Conservation (phyloP, 495 filamentous ascomycete species). For the Neurospora sp. region DNA sequence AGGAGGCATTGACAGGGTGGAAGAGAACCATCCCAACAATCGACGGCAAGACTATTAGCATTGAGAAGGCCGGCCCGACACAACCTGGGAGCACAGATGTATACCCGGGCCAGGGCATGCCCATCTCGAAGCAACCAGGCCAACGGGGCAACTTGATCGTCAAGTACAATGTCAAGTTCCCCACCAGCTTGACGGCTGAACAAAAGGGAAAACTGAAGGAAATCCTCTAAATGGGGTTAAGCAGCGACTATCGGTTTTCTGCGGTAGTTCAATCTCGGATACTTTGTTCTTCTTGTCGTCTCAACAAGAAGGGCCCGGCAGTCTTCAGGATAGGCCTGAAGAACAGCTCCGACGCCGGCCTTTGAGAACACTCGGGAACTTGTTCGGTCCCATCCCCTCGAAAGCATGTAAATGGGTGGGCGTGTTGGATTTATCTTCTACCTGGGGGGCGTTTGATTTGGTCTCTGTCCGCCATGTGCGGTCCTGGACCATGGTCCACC, state of each 20-base stretch:
- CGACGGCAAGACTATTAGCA: conserved; percentile 70
- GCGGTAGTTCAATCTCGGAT: background rate
- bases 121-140: conserved; percentile 74
- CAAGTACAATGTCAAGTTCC: conserved; percentile 87
- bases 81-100: conserved; percentile 67
- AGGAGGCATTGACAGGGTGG: conserved; percentile 96
- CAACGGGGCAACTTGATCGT: conserved; percentile 82
- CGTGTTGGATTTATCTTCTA: background rate
- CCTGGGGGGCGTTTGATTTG: background rate
- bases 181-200: conserved; percentile 54
- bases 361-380: background rate
- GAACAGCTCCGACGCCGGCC: background rate
- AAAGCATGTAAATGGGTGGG: background rate
- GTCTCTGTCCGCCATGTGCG: background rate
- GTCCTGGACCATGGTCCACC: background rate
- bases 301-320: background rate
- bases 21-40: conserved; percentile 84
- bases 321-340: background rate
- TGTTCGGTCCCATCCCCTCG: background rate
- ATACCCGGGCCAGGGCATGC: conserved; percentile 86
- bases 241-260: background rate
- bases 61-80: conserved; percentile 73
- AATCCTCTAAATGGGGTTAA: conserved; percentile 43
- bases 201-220: conserved; percentile 76
- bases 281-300: background rate